These are phyloP conservation scores for Lepidium campestre DNA, from an alignment of 441 rosid genomes.

Conservation along the genomic window DNA sequence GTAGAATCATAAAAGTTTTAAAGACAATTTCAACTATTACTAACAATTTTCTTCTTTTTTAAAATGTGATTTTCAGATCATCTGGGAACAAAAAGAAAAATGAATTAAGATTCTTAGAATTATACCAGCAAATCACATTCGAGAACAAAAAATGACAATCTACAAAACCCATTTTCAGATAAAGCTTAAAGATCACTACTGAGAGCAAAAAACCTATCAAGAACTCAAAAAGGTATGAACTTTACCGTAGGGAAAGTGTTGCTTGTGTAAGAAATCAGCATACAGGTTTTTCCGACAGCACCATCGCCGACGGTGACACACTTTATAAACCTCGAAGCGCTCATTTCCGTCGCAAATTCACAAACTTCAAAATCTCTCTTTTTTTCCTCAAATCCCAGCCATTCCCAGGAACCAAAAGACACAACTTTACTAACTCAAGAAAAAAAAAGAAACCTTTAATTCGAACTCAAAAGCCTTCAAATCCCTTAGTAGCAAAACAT, in stretches of 20 bases:
- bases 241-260: slow-evolving; percentile 91
- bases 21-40: background rate
- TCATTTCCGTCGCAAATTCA: slow-evolving; percentile 45
- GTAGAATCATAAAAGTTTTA: background rate
- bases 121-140: background rate
- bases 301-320: slow-evolving; percentile 98
- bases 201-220: background rate
- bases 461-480: background rate
- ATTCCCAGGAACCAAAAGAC: slow-evolving; percentile 16
- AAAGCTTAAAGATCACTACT: slow-evolving; percentile 6
- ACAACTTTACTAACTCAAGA: background rate
- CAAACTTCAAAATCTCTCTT: background rate
- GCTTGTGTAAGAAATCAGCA: slow-evolving; percentile 94
- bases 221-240: background rate
- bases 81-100: background rate
- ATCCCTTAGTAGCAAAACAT: background rate
- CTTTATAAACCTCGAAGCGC: slow-evolving; percentile 89
- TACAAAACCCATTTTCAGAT: background rate
- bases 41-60: no score
- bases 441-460: background rate
- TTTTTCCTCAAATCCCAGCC: slow-evolving; percentile 15
- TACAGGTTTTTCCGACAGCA: slow-evolving; percentile 94
- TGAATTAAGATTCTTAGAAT: background rate
- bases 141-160: background rate
- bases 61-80: background rate